Base-by-base conservation (phyloP, 768 basidiomycete species). In the Leccinellum luteum region DNA sequence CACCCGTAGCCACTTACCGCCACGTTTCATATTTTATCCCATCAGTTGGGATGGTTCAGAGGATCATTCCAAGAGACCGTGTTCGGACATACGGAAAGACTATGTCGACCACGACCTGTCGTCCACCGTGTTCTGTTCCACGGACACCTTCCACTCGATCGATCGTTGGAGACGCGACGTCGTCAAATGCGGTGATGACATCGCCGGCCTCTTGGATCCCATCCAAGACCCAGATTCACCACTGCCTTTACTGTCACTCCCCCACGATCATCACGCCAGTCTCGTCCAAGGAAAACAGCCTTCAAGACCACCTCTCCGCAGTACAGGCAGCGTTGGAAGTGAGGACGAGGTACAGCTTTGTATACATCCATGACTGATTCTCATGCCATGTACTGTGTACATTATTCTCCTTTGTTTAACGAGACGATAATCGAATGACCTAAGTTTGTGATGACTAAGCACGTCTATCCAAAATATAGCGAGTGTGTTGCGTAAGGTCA, bases 61-160 rank as follows among this genome's bases (percentile, higher is more conserved):
- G 9, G 60, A 60, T 54, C 52, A 59, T 57, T 51, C 55, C 56
- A 48, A 58, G 43, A 31, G 4, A 28, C 45, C 51, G 23, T 48
- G n/a, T 10, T 30, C 21, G 6, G 44, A 41, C 25, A 38, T 53
- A 3, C 23, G 27, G 17, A 48, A 48, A 50, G 45, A 60, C 12
- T 44, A 32, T n/a, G 17, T 27, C 1, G 52, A 60, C n/a, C 80
- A 81, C 60, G 79, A 76, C 54, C 61, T 58, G 32, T 60, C 62
- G 43, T 62, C 61, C 5, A 60, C 64, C 25, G 62, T 66, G 9
- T 64, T 61, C 30, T 65, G 38, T 27, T 59, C 59, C 6, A 54
- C 60, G 21, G 65, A 73, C 48, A 62, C 65, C 21, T 67, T 61
- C 30, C 54, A 34, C 45, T 66, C 60, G 6, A 68, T 67, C 32